Base-by-base conservation (phyloP, 257 asterid genomes). In the Datura wrightii region DNA sequence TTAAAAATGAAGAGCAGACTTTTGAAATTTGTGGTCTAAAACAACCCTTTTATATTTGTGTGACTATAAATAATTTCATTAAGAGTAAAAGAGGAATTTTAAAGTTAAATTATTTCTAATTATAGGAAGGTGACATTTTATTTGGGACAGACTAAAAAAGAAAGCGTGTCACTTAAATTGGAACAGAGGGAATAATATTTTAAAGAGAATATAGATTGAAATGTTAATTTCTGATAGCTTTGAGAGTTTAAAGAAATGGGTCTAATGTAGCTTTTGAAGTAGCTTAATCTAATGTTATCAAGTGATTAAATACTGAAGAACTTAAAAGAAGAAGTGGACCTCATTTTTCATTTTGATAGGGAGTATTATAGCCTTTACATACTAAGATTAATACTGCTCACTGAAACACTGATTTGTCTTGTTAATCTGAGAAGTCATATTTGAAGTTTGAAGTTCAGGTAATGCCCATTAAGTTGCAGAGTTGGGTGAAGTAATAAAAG, bases 351-450 rank as follows among this genome's bases (percentile, higher is more conserved):
- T 72, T 42, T 44, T 72, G 80, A n/a, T 72, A 18, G 18, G 55
- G 55, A 9, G 79, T 71, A 10, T 5, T 50, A 48, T 83, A 24
- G 56, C 39, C 10, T 58, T 74, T 31, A 34, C 80, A 31, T 62
- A 41, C 31, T 18, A 31, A 59, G 10, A 37, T 3, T 31, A 42
- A 9, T 66, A 46, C 44, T 66, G 34, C 42, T 59, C 79, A 55
- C 66, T 42, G 31, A 46, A 10, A 10, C 9, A 55, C 63, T 82
- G 10, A 76, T 19, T 41, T 1, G 71, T 42, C 86, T 41, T 78
- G 62, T 83, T n/a, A 36, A 80, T 80, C 24, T 80, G 63, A 55
- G 53, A 31, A 80, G 56, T 81, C 19, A 50, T 18, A 81, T 80
- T 18, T 16, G 78, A 83, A 55, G 52, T 41, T 18, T 18, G 15